Evolutionary conservation across 306 rosid species (phyloP).

Genomic region (Trifolium repens): DNA sequence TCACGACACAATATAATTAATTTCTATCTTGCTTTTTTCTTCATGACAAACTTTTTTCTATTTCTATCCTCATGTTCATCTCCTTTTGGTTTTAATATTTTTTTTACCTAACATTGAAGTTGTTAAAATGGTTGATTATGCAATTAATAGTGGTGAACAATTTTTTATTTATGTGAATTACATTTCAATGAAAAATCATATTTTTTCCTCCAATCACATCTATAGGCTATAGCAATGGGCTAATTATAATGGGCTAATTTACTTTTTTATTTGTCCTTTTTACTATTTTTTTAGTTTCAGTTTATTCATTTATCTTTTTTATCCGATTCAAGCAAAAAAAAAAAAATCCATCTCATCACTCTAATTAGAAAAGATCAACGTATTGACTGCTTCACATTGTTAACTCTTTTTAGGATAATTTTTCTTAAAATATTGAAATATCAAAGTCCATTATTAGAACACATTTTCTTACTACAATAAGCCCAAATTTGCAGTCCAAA

Average conservation of each 20-base stretch:
- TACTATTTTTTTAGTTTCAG: too few species aligned
- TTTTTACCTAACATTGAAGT: neutral
- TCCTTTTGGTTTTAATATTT: neutral
- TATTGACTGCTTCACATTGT: conserved; percentile 32
- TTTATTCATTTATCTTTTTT: neutral
- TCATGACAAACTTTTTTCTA: conserved; percentile 43
- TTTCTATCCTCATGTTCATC: conserved; percentile 42
- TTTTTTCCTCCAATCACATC: conserved; percentile 29
- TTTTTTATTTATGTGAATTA: conserved; percentile 9
- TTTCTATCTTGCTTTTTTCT: conserved; percentile 52
- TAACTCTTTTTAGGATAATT: conserved; percentile 29
- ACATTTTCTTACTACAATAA: conserved; percentile 23
- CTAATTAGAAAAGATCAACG: neutral
- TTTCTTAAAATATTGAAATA: conserved; percentile 17
- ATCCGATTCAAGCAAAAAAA: conserved; percentile 10
- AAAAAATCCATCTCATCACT: conserved; percentile 3
- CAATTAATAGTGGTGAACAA: neutral
- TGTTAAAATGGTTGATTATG: neutral
- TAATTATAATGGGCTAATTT: neutral
- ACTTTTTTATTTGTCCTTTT: neutral
- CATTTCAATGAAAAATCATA: conserved; percentile 38
- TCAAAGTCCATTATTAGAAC: conserved; percentile 8
- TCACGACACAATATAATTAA: too few species aligned
- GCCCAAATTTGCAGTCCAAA: conserved; percentile 14
- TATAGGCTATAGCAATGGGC: conserved; percentile 8